Conservation (phyloP, 305 asterid species). For the Fraxinus sp. region DNA sequence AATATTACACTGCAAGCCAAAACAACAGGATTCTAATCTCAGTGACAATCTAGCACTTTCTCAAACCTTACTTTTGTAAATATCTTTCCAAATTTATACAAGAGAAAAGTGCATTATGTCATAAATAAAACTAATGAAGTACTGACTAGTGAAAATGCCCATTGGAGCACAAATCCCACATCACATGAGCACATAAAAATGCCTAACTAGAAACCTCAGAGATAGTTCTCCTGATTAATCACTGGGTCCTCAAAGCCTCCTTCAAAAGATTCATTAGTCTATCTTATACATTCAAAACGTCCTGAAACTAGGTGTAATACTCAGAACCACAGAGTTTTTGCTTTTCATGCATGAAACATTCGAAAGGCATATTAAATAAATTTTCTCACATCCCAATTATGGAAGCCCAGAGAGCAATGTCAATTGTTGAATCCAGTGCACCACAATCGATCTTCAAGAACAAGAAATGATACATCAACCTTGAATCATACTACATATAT, state of each 20-base stretch:
- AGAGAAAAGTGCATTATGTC: neutral
- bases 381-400: neutral
- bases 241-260: neutral
- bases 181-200: neutral
- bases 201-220: neutral
- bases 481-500: neutral
- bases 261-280: neutral
- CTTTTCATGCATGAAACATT: neutral
- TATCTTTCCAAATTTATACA: neutral
- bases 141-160: neutral
- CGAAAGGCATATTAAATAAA: neutral
- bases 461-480: neutral
- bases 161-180: neutral
- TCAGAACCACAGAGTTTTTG: neutral
- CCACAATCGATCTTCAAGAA: neutral
- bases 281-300: neutral
- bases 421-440: neutral
- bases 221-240: neutral
- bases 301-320: neutral
- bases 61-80: neutral
- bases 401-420: neutral
- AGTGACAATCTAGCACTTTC: neutral
- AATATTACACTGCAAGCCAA: neutral
- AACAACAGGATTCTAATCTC: neutral
- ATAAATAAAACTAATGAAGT: neutral